Conservation (phyloP, 2,329 filamentous ascomycete genomes). For the Aspergillus glaucus region DNA sequence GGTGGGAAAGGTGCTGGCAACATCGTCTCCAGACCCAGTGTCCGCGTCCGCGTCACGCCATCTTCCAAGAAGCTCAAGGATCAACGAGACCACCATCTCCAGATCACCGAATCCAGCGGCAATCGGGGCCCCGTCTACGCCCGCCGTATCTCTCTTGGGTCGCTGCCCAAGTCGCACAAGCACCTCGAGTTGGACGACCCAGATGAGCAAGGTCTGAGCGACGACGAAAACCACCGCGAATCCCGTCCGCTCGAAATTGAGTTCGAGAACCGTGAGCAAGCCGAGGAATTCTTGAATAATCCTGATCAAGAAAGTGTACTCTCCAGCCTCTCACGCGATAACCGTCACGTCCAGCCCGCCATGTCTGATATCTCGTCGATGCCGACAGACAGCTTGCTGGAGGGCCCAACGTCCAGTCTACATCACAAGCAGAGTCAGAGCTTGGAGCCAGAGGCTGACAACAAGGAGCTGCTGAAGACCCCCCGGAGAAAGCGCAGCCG, state of each 20-base stretch:
- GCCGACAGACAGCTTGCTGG: slow-evolving; percentile 65
- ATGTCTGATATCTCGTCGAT: slow-evolving; percentile 79
- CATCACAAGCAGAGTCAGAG: slow-evolving; percentile 47
- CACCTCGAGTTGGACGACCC: slow-evolving; percentile 28
- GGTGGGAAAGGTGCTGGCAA: slow-evolving; percentile 55
- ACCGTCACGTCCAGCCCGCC: slow-evolving; percentile 59
- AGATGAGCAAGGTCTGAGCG: slow-evolving; percentile 63
- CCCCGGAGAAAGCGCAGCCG: slow-evolving; percentile 54
- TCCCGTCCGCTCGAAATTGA: slow-evolving; percentile 76
- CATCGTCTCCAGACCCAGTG: slow-evolving; percentile 68
- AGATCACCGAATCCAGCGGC: slow-evolving; percentile 76
- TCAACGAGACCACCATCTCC: slow-evolving; percentile 63
- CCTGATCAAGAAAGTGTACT: slow-evolving; percentile 60
- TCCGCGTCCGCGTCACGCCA: slow-evolving; percentile 73
- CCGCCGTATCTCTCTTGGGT: slow-evolving; percentile 58
- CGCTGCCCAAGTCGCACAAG: slow-evolving; percentile 32
- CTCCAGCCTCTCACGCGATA: slow-evolving; percentile 51
- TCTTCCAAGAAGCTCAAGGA: slow-evolving; percentile 54
- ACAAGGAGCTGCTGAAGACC: slow-evolving; percentile 50
- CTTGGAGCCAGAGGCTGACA: slow-evolving; percentile 23
- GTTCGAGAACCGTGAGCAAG: slow-evolving; percentile 54
- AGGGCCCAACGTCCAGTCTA: slow-evolving; percentile 45
- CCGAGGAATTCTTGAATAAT: no score
- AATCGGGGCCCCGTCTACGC: slow-evolving; percentile 65
- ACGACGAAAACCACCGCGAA: slow-evolving; percentile 72